These are phyloP conservation scores for Adenanthera pavonina DNA, from an alignment of 306 rosid genomes.

Conservation along the genomic window DNA sequence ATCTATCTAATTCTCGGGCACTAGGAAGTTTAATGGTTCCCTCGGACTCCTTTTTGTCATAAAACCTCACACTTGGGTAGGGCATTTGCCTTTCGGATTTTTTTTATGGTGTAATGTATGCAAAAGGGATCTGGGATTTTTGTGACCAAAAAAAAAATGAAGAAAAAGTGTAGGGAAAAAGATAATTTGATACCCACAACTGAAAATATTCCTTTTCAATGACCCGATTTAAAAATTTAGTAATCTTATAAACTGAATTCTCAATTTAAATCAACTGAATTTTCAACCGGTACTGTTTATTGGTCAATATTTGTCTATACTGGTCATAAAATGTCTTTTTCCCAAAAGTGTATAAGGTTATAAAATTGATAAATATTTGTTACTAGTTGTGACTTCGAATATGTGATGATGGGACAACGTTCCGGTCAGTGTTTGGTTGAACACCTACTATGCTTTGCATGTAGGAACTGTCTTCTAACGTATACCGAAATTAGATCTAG, in stretches of 20 bases:
- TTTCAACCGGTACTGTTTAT: too few relatives aligned
- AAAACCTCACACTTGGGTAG: not conserved
- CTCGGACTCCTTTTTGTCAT: not conserved
- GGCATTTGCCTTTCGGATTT: not conserved
- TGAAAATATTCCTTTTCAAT: too few relatives aligned
- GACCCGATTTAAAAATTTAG: too few relatives aligned
- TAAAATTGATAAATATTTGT: not conserved
- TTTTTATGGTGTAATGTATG: not conserved
- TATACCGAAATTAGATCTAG: not conserved
- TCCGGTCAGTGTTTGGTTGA: not conserved
- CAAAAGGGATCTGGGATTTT: not conserved
- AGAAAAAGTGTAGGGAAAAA: not conserved
- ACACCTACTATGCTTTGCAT: not conserved
- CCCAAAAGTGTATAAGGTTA: not conserved
- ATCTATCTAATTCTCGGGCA: not conserved
- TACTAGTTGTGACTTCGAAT: not conserved
- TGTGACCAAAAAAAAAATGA: not conserved
- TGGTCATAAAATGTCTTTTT: too few relatives aligned
- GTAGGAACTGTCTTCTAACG: not conserved
- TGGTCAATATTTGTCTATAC: too few relatives aligned
- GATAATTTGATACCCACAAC: too few relatives aligned
- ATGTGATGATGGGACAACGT: not conserved
- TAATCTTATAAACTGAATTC: too few relatives aligned
- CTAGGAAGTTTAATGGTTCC: not conserved
- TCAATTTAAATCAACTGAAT: too few relatives aligned